Percentiles rank a stretch among this genome's conserved stretches.
phyloP scores from a whole-genome alignment of 768 basidiomycete genomes.

The Suillus subalutaceus region DNA sequence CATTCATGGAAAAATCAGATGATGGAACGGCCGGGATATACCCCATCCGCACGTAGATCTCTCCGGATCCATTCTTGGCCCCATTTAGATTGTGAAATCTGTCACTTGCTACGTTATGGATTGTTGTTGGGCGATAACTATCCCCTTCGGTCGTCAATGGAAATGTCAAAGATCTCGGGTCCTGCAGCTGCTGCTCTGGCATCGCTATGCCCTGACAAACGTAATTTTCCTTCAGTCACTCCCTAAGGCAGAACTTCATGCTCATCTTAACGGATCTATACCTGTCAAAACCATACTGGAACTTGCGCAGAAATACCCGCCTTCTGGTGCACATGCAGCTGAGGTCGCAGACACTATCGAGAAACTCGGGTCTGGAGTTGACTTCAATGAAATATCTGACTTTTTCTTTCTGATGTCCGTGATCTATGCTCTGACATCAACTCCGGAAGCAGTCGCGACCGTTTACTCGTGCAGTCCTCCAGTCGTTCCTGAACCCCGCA shows the following conservation, averaged over 20 bases:
- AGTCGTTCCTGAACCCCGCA: slow-evolving; percentile 52
- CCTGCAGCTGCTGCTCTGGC: slow-evolving; percentile 51
- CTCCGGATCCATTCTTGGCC: no score
- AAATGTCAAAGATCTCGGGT: slow-evolving; percentile 24
- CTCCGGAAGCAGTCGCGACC: slow-evolving; percentile 51
- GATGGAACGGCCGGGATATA: no score
- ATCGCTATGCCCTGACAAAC: slow-evolving; percentile 53
- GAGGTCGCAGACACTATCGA: slow-evolving; percentile 42
- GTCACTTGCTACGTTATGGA: no score
- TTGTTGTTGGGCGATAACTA: no score
- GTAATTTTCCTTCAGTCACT: slow-evolving; percentile 60
- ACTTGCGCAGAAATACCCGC: slow-evolving; percentile 51
- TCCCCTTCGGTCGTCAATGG: no score
- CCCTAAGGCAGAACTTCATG: slow-evolving; percentile 86
- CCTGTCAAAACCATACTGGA: slow-evolving; percentile 64
- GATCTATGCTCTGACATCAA: slow-evolving; percentile 77
- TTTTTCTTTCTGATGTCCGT: slow-evolving; percentile 79
- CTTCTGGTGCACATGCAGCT: slow-evolving; percentile 4
- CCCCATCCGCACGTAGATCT: no score
- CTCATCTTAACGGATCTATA: slow-evolving; percentile 85
- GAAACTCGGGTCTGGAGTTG: slow-evolving; percentile 40
- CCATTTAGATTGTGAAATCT: no score
- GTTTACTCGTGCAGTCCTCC: slow-evolving; percentile 70
- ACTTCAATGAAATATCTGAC: slow-evolving; percentile 59
- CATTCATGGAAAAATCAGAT: no score